phyloP scores from a whole-genome alignment of 495 filamentous ascomycete species.

The Cryomyces antarcticus region DNA sequence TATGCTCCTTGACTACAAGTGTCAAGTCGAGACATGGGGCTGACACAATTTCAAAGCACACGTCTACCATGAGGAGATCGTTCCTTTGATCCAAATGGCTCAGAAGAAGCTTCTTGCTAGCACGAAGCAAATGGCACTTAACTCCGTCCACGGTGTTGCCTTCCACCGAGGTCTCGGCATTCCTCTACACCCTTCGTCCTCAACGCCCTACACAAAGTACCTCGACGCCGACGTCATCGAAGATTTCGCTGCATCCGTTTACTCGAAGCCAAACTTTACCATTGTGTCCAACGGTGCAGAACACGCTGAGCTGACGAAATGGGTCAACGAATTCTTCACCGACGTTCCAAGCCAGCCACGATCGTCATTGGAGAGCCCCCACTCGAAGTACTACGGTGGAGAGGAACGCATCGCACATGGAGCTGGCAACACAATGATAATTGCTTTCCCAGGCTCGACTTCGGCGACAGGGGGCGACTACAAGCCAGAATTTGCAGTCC shows the following conservation, averaged over 20 bases:
- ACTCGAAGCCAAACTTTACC: slow-evolving; percentile 74
- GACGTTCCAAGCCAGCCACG: slow-evolving; percentile 24
- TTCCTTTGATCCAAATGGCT: slow-evolving; percentile 45
- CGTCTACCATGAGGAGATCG: slow-evolving; percentile 72
- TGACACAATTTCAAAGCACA: slow-evolving; percentile 35
- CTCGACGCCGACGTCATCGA: slow-evolving; percentile 48
- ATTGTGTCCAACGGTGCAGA: slow-evolving; percentile 75
- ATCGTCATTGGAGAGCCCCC: slow-evolving; percentile 14
- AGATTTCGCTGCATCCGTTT: slow-evolving; percentile 53
- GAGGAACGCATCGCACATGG: slow-evolving; percentile 73
- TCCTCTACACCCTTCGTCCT: slow-evolving; percentile 46
- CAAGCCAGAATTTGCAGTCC: slow-evolving; percentile 78
- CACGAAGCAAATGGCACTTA: slow-evolving; percentile 52
- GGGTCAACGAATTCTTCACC: slow-evolving; percentile 80
- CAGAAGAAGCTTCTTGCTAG: slow-evolving; percentile 46
- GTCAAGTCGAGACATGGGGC: not conserved
- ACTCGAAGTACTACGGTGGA: slow-evolving; percentile 80
- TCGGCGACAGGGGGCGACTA: slow-evolving; percentile 47
- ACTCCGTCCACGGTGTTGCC: slow-evolving; percentile 69
- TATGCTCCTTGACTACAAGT: slow-evolving; percentile 7
- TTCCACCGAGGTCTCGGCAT: slow-evolving; percentile 88
- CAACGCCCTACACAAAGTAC: slow-evolving; percentile 54
- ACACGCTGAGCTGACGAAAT: slow-evolving; percentile 59
- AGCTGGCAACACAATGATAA: slow-evolving; percentile 53
- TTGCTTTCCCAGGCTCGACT: slow-evolving; percentile 82